A percentile compares a stretch with the other conserved stretches of the same genome.
phyloP scores from a whole-genome alignment of 2,329 filamentous ascomycete species.

The Talaromyces rugulosus region DNA sequence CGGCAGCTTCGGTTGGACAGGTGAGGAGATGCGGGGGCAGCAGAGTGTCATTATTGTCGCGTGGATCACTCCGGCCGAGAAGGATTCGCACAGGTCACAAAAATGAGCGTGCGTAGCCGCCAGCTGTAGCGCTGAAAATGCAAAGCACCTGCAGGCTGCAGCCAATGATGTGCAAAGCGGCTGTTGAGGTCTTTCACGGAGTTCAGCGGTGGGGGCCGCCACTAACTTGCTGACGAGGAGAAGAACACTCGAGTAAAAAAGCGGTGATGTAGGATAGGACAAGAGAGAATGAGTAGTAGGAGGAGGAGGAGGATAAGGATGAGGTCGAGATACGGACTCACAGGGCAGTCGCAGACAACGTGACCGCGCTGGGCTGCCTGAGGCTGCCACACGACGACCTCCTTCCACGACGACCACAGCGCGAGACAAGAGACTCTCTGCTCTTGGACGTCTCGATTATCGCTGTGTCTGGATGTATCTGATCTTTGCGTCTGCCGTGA shows the following conservation, averaged over 20 bases:
- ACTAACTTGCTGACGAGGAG: neutral
- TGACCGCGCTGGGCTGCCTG: neutral
- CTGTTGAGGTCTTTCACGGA: no score
- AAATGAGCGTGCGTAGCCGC: neutral
- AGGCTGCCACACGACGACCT: no score
- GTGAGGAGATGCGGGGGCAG: neutral
- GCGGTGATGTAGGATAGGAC: no score
- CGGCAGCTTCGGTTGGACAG: neutral
- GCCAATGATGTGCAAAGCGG: neutral
- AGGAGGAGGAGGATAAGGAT: neutral
- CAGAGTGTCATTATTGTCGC: no score
- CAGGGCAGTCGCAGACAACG: neutral
- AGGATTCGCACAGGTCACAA: neutral
- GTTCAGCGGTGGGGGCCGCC: neutral
- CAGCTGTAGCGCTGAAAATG: neutral
- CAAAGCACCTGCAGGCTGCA: neutral
- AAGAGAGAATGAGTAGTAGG: neutral
- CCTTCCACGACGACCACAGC: no score
- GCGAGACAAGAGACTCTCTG: no score
- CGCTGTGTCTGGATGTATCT: no score
- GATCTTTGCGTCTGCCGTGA: neutral
- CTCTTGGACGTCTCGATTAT: no score
- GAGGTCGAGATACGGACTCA: neutral
- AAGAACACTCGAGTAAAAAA: neutral
- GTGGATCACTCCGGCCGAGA: neutral